Percentiles rank a stretch among this genome's conserved stretches.
phyloP scores from a whole-genome alignment of 371 early-diverging fungal genomes.

The Zancudomyces culisetae region DNA sequence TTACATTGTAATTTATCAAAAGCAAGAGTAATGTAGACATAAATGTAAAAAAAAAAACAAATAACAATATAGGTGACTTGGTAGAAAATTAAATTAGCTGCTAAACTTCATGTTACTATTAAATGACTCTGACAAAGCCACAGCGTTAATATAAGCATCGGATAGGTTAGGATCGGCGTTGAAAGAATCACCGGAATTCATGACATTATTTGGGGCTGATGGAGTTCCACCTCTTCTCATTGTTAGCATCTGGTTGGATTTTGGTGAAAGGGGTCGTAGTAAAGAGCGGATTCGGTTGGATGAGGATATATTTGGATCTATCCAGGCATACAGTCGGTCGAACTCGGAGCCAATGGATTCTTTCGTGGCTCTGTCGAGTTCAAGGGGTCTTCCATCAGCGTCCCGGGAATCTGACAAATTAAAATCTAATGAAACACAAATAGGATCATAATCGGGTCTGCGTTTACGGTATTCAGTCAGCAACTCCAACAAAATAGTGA shows the following conservation, averaged over 20 bases:
- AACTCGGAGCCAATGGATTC: slow-evolving; percentile 26
- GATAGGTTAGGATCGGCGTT: background rate
- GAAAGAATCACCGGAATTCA: background rate
- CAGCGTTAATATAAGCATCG: background rate
- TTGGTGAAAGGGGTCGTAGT: slow-evolving; percentile 15
- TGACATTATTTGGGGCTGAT: background rate
- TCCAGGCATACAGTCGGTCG: slow-evolving; percentile 24
- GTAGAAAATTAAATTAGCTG: background rate
- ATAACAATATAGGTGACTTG: background rate
- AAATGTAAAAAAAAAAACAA: background rate
- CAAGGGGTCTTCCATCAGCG: slow-evolving; percentile 3
- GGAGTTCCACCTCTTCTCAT: background rate
- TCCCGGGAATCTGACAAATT: background rate
- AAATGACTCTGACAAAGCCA: background rate
- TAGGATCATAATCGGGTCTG: slow-evolving; percentile 23
- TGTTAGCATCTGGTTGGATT: too few species aligned
- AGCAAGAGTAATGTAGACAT: background rate
- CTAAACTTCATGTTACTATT: background rate
- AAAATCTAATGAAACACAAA: slow-evolving; percentile 15
- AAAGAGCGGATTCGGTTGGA: slow-evolving; percentile 15
- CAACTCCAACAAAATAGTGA: slow-evolving; percentile 18
- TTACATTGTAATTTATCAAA: background rate
- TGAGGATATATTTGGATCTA: slow-evolving; percentile 20
- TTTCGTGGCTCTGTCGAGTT: slow-evolving; percentile 18
- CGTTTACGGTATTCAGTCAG: slow-evolving; percentile 25